These are phyloP conservation scores for Globomyces pollinis-pini DNA, from an alignment of 192 early-diverging fungal species.

Conservation along the genomic window DNA sequence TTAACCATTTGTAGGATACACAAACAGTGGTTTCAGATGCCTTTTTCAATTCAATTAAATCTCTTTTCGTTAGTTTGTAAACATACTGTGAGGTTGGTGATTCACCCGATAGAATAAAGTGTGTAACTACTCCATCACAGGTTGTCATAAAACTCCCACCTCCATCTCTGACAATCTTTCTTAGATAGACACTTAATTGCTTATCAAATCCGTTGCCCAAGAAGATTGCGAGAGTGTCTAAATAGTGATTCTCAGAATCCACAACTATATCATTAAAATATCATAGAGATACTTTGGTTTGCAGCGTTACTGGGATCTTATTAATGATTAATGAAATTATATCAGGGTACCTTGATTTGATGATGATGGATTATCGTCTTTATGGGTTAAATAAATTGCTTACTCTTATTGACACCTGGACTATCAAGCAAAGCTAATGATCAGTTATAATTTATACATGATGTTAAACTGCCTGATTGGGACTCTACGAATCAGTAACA, in stretches of 20 bases:
- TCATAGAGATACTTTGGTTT: no score
- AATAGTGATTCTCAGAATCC: conserved; percentile 3
- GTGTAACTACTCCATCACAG: conserved; percentile 18
- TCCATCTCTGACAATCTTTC: conserved; percentile 13
- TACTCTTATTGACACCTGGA: no score
- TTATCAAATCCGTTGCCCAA: conserved; percentile 20
- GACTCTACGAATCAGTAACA: no score
- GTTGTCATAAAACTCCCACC: conserved; percentile 12
- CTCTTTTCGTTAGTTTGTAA: not conserved
- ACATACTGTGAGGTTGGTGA: not conserved
- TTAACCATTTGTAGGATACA: conserved; percentile 6
- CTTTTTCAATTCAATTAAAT: not conserved
- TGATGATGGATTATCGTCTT: no score
- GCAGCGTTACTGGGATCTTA: no score
- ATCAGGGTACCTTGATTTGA: no score
- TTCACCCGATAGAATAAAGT: conserved; percentile 8
- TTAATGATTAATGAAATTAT: no score
- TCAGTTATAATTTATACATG: no score
- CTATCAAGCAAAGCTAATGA: no score
- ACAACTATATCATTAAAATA: no score
- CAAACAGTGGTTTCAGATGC: not conserved
- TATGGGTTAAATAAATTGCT: no score
- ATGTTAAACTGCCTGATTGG: no score
- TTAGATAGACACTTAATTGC: conserved; percentile 1
- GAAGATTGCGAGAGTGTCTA: conserved; percentile 14